These are phyloP conservation scores for Myrmaecium sp. DNA, from an alignment of 2,329 filamentous ascomycete genomes.

Conservation along the genomic window DNA sequence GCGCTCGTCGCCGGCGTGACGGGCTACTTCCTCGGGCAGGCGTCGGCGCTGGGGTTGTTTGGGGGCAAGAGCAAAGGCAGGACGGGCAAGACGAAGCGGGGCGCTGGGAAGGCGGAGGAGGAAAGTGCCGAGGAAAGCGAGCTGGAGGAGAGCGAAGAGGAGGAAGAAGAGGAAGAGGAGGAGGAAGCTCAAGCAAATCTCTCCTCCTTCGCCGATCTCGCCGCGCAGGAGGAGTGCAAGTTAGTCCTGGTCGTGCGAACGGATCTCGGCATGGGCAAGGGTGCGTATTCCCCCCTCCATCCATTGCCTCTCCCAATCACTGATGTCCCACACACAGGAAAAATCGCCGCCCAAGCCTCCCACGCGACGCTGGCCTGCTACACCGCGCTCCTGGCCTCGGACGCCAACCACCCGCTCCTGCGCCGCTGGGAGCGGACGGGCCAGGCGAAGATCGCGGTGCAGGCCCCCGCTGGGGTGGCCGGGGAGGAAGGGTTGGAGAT, in stretches of 20 bases:
- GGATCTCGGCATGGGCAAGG: slow-evolving; percentile 94
- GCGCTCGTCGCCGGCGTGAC: slow-evolving; percentile 56
- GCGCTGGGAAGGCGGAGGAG: too few species aligned
- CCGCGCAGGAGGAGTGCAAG: slow-evolving; percentile 76
- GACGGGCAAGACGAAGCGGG: too few species aligned
- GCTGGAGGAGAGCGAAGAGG: slow-evolving; percentile 15
- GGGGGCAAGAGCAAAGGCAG: too few species aligned
- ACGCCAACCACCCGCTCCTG: slow-evolving; percentile 45
- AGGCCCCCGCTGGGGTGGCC: slow-evolving; percentile 57
- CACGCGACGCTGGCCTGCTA: slow-evolving; percentile 98
- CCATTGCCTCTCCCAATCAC: slow-evolving; percentile 3
- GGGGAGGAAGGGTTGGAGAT: slow-evolving; percentile 64
- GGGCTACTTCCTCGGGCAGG: slow-evolving; percentile 57
- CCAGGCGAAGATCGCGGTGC: slow-evolving; percentile 86
- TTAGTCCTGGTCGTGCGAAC: slow-evolving; percentile 82
- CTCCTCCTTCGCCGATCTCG: slow-evolving; percentile 25
- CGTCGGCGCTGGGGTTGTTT: slow-evolving; percentile 56
- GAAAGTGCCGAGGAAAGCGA: too few species aligned
- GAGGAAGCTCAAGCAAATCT: slow-evolving; percentile 19
- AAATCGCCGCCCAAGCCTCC: slow-evolving; percentile 88
- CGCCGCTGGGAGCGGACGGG: slow-evolving; percentile 71
- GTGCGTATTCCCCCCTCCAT: slow-evolving; percentile 31
- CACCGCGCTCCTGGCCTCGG: slow-evolving; percentile 52
- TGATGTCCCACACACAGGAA: slow-evolving; percentile 41
- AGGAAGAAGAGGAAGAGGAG: slow-evolving; percentile 23